Base-by-base conservation (phyloP, 2,329 filamentous ascomycete genomes). In the Cercospora brassicicola region DNA sequence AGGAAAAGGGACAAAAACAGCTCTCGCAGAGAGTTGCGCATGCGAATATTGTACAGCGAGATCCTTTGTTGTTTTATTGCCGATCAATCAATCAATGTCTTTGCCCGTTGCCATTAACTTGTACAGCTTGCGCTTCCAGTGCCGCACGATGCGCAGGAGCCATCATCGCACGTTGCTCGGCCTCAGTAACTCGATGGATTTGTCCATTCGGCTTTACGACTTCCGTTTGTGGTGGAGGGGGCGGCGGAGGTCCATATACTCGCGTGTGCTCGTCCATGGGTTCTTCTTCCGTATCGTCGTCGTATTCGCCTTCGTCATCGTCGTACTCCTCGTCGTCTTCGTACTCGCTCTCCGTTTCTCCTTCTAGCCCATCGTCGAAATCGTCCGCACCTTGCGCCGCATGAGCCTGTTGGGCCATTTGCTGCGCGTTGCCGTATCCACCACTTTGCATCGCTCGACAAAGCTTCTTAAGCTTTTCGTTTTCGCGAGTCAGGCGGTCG, bases 401-500 rank as follows among this genome's bases (percentile, higher is more conserved):
- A 45, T 65, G 65, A 30, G 70, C 70, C 51, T 66, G 67, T 33
- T 70, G 68, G 9, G 74, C 69, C 67, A 73, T 65, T 36, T 67
- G 62, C 20, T 67, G 62, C 33, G 73, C 74, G 33, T 72, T 70
- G 30, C 93, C 93, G 68, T 94, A 89, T 15, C 94, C 94, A 77
- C 97, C 94, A 72, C 92, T 91, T 80, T 98, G 94, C 93, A 98
- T 97, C 75, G 93, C 92, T 70, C 95, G 91, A 81, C 96, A 97
- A 75, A 98, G 91, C 78, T 92, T 93, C 81, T 94, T 94, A 66
- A 99, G 88, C 80, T 96, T 96, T 70, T 93, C 90, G 75, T 93
- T 93, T 84, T 93, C 93, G 81, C 91, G 91, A 77, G 89, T 90
- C 78, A 93, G 88, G 39, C 90, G 88, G 72, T 97, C 92, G 64